These are phyloP conservation scores for Ophiorrhiza pumila DNA, from an alignment of 257 asterid genomes.

Conservation along the genomic window DNA sequence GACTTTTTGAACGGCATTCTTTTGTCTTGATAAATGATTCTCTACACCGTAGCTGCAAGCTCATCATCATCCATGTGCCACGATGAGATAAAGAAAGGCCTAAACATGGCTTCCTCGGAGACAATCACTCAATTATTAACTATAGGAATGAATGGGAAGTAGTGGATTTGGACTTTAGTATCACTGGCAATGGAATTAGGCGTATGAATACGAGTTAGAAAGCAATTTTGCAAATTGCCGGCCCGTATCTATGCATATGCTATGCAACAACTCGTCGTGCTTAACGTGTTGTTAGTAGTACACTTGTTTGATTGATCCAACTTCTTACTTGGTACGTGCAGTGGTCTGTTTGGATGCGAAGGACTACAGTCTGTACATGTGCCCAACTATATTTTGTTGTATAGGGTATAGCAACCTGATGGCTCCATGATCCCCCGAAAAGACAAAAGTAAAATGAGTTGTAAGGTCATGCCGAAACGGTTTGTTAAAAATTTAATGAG, in stretches of 20 bases:
- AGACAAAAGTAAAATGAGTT: no score
- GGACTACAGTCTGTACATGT: not conserved
- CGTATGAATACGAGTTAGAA: not conserved
- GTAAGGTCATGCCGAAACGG: not conserved
- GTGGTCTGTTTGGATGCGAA: not conserved
- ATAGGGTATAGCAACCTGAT: no score
- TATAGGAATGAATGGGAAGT: not conserved
- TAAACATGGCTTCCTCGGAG: no score
- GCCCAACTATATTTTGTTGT: no score
- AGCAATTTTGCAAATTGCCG: no score
- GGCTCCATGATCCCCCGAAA: no score
- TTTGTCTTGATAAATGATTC: not conserved
- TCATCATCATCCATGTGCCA: constrained; percentile 6
- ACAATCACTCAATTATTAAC: not conserved
- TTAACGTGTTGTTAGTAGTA: not conserved
- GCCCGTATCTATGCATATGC: no score
- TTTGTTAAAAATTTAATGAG: not conserved
- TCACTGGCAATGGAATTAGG: not conserved
- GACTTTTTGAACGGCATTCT: not conserved
- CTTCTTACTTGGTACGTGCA: not conserved
- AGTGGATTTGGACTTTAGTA: not conserved
- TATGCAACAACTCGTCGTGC: no score
- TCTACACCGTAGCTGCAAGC: not conserved
- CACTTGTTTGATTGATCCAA: not conserved
- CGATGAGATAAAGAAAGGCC: not conserved